Percentiles rank a stretch among this genome's conserved stretches.
phyloP scores from a whole-genome alignment of 345 rosid genomes.

The Brassica juncea region DNA sequence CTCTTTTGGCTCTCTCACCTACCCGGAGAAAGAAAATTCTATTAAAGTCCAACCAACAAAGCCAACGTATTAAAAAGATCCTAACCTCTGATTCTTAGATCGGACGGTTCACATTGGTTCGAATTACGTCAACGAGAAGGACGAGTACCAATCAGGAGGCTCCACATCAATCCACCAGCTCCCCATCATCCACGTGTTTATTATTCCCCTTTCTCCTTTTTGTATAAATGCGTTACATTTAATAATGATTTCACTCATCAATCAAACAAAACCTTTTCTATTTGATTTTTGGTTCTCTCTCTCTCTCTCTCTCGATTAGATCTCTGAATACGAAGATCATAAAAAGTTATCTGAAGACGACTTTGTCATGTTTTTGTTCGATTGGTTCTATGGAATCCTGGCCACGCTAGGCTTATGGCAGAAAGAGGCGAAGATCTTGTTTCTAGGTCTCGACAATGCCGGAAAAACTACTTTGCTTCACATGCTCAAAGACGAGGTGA shows the following conservation, averaged over 20 bases:
- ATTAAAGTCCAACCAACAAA: background rate
- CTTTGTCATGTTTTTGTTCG: constrained; percentile 64
- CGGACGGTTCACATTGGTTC: background rate
- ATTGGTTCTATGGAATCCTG: constrained; percentile 87
- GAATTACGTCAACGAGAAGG: background rate
- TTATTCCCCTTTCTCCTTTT: background rate
- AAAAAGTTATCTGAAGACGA: background rate
- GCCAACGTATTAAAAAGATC: background rate
- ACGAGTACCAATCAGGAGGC: background rate
- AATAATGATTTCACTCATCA: background rate
- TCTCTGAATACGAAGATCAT: background rate
- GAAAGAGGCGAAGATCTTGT: constrained; percentile 91
- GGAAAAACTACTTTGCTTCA: constrained; percentile 97
- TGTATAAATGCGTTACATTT: background rate
- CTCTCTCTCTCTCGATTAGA: constrained; percentile 2
- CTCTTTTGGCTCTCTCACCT: background rate
- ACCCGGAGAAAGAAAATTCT: background rate
- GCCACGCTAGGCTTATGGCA: constrained; percentile 86
- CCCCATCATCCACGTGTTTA: constrained; percentile 23
- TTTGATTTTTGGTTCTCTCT: background rate
- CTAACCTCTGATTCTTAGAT: background rate
- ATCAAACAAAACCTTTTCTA: background rate
- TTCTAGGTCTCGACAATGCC: constrained; percentile 90
- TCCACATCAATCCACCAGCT: constrained; percentile 28
- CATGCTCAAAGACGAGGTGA: constrained; percentile 92